Base-by-base conservation (phyloP, 2,329 filamentous ascomycete genomes). In the Fusarium concolor region DNA sequence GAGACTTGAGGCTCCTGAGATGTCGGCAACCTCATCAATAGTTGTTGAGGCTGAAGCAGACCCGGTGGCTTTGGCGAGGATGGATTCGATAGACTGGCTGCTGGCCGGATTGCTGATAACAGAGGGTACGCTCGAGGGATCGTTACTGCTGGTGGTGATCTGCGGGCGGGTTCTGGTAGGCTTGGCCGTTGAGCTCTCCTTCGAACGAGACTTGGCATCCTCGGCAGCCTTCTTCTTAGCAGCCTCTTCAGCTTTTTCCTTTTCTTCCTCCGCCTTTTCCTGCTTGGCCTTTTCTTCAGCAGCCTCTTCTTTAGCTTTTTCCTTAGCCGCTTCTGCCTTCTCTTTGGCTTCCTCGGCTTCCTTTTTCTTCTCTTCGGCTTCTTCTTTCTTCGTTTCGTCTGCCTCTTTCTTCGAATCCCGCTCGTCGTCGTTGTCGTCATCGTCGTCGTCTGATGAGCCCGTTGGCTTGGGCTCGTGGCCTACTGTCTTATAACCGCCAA, bases 401-500 rank as follows among this genome's bases (percentile, higher is more conserved):
- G 68, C 55, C 56, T 56, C 18, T 11, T 74, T 52, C 47, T 60
- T 53, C 62, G 62, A 33, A 33, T 69, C 51, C 10, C 60, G 60
- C n/a, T 47, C 44, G 39, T 66, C 64, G 4, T 63, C 44, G 3
- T 50, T 42, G 5, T 61, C 53, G 5, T 55, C 56, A 7, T 55
- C 43, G 17, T 62, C 28, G 35, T 51, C 22, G 35, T 53, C 63
- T 43, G 60, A 59, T 37, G 45, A 65, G 18, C 45, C 45, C 3
- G 73, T 72, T 15, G 64, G 46, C 43, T 67, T 50, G 7, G 62
- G 38, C 22, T 70, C 64, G 10, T 57, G 37, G 11, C 61, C 72
- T 11, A 80, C 47, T 8, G 81, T 84, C 33, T 77, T 77, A 56
- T 80, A 84, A 26, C 82, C 82, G 50, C 80, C 82, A 56, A 84